Percentiles rank a stretch among this genome's conserved stretches.
Evolutionary conservation across 148 eudicot species (phyloP).

Genomic region (Chenopodium album): DNA sequence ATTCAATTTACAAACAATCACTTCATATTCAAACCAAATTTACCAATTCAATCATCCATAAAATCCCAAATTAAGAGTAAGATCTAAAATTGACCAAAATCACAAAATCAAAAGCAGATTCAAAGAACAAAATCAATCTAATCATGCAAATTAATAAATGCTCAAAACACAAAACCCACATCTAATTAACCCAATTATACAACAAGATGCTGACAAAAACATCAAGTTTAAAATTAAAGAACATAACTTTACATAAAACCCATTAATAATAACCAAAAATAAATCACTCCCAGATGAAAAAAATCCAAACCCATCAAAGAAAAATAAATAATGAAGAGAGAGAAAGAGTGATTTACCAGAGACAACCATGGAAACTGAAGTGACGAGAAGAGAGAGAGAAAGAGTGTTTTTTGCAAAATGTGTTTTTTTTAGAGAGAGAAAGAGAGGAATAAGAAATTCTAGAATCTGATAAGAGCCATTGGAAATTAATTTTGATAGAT

Average conservation of each 20-base stretch:
- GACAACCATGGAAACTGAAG: constrained; percentile 13
- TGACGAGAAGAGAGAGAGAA: background rate
- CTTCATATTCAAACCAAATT: background rate
- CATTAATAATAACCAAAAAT: background rate
- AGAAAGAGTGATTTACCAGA: constrained; percentile 19
- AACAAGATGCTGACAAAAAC: constrained; percentile 12
- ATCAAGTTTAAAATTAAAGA: background rate
- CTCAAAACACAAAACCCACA: background rate
- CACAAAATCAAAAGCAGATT: constrained; percentile 5
- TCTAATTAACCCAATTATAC: background rate
- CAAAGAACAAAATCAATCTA: constrained; percentile 2
- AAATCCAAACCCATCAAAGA: background rate
- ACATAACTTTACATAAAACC: constrained; percentile 6
- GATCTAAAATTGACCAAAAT: constrained; percentile 22
- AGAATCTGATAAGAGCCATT: constrained; percentile 1
- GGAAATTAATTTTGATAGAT: background rate
- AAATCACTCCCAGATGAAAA: constrained; percentile 1
- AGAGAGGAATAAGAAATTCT: background rate
- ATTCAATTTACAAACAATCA: background rate
- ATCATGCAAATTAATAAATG: background rate
- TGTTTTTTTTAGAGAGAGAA: background rate
- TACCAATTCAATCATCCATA: background rate
- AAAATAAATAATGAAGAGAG: background rate
- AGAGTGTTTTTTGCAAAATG: background rate
- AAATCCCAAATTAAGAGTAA: background rate